Base-by-base conservation (phyloP, 2,329 filamentous ascomycete species). In the Pseudocercospora vitis region DNA sequence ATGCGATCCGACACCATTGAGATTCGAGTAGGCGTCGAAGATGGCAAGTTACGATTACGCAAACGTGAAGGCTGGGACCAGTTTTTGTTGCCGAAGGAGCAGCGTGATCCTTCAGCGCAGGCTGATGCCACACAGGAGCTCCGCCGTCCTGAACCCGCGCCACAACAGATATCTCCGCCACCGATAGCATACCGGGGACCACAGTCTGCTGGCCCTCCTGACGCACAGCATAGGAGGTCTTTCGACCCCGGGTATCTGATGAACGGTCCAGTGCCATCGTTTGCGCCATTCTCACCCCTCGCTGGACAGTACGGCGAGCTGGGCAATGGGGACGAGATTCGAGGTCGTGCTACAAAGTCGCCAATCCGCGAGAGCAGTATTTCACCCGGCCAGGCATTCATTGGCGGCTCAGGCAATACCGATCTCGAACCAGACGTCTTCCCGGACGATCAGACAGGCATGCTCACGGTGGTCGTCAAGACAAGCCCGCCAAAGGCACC, bases 11-110 rank as follows among this genome's bases (percentile, higher is more conserved):
- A 78, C 7, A 80, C 80, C 32, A 80, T 96, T 55, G 91, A 97
- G 63, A 86, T 89, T 64, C 79, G 87, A 42, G 73, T 84, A 28
- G 87, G 88, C 33, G 21, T 9, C 19, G 82, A 88, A 23, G 90
- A 96, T 68, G 85, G 87, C 26, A 76, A 86, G 46, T 90, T 96
- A 69, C 82, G 90, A 37, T 71, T 97, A 40, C 87, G 94, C 48
- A 82, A 84, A 55, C 81, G 82, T 21, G 81, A 89, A 16, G 84
- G 83, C 21, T 96, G 91, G 89, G 79, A 87, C 61, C 83, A 85
- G 61, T 97, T 89, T 78, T 81, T 96, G 16, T 73, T 95, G 54
- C 81, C 82, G 1, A 78, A 85, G 66, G 80, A 85, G 9, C 82
- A 89, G 57, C 86, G 92, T 58, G 84, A 91, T 62, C 78, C 84